Conservation (phyloP, 208 protist genomes). For the Phytomonas francai region DNA sequence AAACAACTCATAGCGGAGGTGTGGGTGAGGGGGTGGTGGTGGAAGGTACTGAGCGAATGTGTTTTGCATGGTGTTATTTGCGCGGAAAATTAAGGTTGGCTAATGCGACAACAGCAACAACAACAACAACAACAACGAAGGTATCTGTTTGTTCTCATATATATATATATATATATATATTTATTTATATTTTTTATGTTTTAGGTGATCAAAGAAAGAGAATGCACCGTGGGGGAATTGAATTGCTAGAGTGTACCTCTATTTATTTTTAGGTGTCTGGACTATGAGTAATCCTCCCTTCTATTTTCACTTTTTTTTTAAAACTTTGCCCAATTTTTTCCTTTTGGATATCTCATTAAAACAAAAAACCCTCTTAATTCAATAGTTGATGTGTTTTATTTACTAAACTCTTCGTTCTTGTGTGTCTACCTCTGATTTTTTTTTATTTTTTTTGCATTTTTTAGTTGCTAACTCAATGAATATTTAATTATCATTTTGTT, state of each 20-base stretch:
- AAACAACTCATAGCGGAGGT: too few relatives aligned
- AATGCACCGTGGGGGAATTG: too few relatives aligned
- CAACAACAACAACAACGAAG: too few relatives aligned
- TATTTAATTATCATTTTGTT: conserved; percentile 4
- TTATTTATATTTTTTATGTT: too few relatives aligned
- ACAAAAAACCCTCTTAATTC: background rate
- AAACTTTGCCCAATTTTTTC: conserved; percentile 4
- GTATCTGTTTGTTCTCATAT: too few relatives aligned
- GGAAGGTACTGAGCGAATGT: too few relatives aligned
- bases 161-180: too few relatives aligned
- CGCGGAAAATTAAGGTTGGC: too few relatives aligned
- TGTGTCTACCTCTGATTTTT: background rate
- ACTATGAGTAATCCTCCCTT: conserved; percentile 1
- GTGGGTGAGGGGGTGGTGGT: too few relatives aligned
- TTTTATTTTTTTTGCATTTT: background rate
- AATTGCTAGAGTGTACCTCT: background rate
- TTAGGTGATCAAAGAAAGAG: too few relatives aligned
- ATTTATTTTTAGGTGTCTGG: background rate
- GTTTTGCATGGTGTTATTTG: too few relatives aligned
- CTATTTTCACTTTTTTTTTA: conserved; percentile 9
- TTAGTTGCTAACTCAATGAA: background rate
- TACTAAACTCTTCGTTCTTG: background rate
- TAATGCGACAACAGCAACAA: too few relatives aligned
- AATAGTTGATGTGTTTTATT: background rate
- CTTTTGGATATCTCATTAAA: background rate